Base-by-base conservation (phyloP, 2,329 filamentous ascomycete genomes). In the Alternaria incomplexa region DNA sequence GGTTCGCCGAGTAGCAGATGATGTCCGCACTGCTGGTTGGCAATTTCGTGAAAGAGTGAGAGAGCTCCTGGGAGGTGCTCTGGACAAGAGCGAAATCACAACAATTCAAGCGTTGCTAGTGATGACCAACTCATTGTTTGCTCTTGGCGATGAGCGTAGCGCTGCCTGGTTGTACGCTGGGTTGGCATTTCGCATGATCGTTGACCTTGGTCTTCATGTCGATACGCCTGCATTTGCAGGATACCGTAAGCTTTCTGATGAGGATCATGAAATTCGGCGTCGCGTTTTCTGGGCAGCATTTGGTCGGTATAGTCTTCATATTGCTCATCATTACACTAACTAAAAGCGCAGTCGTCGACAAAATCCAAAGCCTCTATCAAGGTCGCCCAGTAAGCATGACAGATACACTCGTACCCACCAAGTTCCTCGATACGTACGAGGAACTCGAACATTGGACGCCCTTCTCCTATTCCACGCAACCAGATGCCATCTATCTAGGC, bases 151-250 rank as follows among this genome's bases (percentile, higher is more conserved):
- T 53, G 82, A 87, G 65, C 77, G 82, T 28, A 86, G 84, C 61
- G 81, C 82, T 6, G 84, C 86, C 2, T 89, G 87, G 87, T 67
- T 88, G 5, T 89, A 88, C 62, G 82, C 85, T 55, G 87, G 86
- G 1, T 81, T 86, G 64, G 86, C 87, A 0, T 86, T 88, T 61
- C 81, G 85, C 10, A 84, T 88, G 76, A 77, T 88, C 25, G 82
- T 84, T 54, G 87, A 89, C 67, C 71, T 88, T 6, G 83, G 85
- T 0, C 83, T 88, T 65, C 85, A 87, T 65, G 79, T 85, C 17
- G 81, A 82, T 73, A 75, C 73, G 54, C 71, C 75, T 48, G 72
- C 68, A 40, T 70, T 80, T 57, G 59, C 74, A 44, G 70, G 66
- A 6, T 67, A 70, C 53, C 71, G 74, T 12, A 75, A 73, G 12